Evolutionary conservation across 2,329 filamentous ascomycete genomes (phyloP).

Genomic region (Beauveria medogensis): DNA sequence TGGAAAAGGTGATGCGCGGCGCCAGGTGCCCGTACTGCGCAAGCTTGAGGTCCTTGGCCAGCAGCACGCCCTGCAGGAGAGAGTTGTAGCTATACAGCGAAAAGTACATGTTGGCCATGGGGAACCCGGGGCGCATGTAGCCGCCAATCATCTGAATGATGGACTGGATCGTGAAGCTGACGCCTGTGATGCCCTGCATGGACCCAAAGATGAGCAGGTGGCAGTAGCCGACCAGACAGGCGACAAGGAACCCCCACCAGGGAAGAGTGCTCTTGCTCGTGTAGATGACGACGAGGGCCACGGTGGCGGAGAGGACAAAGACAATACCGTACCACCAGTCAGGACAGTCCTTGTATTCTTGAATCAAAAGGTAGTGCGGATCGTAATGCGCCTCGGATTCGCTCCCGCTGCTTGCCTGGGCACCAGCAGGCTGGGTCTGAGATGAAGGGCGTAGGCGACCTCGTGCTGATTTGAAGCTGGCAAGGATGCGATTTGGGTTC

Average conservation of each 20-base stretch:
- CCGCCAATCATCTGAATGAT: slow-evolving; percentile 40
- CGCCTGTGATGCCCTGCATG: slow-evolving; percentile 29
- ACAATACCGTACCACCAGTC: slow-evolving; percentile 33
- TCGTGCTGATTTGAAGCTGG: neutral
- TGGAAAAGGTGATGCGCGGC: slow-evolving; percentile 14
- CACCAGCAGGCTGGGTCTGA: too few species aligned
- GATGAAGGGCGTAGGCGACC: neutral
- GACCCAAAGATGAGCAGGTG: slow-evolving; percentile 34
- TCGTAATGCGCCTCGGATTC: slow-evolving; percentile 20
- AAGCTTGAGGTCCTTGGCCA: slow-evolving; percentile 24
- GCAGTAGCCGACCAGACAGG: slow-evolving; percentile 26
- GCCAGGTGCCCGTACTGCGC: slow-evolving; percentile 23
- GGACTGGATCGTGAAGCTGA: slow-evolving; percentile 30
- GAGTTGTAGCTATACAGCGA: slow-evolving; percentile 27
- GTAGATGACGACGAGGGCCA: slow-evolving; percentile 32
- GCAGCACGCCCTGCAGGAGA: slow-evolving; percentile 23
- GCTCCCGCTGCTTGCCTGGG: slow-evolving; percentile 3
- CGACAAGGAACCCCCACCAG: slow-evolving; percentile 34
- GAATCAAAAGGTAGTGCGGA: slow-evolving; percentile 35
- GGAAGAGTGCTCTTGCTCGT: slow-evolving; percentile 18
- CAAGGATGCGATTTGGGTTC: neutral
- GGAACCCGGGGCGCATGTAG: slow-evolving; percentile 33
- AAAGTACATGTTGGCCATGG: slow-evolving; percentile 38
- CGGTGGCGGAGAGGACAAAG: slow-evolving; percentile 24
- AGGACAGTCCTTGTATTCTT: slow-evolving; percentile 32